A percentile compares a stretch with the other conserved stretches of the same genome.
Conservation (phyloP, 441 rosid species). For the Viola pubescens region DNA sequence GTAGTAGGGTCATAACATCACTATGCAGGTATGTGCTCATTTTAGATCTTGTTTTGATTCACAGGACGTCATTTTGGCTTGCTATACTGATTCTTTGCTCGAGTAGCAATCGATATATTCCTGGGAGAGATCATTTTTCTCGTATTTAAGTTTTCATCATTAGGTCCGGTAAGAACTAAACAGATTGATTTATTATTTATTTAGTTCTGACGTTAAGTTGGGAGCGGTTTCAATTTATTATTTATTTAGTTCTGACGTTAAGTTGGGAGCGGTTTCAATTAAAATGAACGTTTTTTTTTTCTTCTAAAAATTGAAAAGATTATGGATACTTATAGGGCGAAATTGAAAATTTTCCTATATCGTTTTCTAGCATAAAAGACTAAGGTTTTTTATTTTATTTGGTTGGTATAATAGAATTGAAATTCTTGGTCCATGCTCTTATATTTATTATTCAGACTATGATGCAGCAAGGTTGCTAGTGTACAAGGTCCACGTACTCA, state of each 20-base stretch:
- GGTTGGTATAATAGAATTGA: too few species aligned
- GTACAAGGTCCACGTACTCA: neutral
- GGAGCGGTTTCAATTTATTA: neutral
- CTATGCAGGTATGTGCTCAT: neutral
- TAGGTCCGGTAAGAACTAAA: neutral
- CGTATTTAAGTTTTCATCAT: neutral
- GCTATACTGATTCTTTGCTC: slow-evolving; percentile 5
- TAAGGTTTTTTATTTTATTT: too few species aligned
- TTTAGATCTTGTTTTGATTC: slow-evolving; percentile 13
- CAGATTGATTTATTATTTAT: neutral
- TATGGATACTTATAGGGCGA: too few species aligned
- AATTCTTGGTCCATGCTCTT: too few species aligned
- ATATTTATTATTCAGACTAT: neutral
- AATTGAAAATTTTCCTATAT: too few species aligned
- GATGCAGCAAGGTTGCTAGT: neutral
- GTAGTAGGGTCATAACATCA: slow-evolving; percentile 15
- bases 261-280: neutral
- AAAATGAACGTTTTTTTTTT: too few species aligned
- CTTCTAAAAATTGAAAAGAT: too few species aligned
- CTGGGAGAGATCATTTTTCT: slow-evolving; percentile 16
- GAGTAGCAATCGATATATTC: slow-evolving; percentile 4
- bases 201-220: too few species aligned
- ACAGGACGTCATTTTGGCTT: neutral
- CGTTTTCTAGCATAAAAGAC: too few species aligned
- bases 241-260: too few species aligned